A percentile compares a stretch with the other conserved stretches of the same genome.
Conservation (phyloP, 495 filamentous ascomycete genomes). For the Penicillium paradoxum region DNA sequence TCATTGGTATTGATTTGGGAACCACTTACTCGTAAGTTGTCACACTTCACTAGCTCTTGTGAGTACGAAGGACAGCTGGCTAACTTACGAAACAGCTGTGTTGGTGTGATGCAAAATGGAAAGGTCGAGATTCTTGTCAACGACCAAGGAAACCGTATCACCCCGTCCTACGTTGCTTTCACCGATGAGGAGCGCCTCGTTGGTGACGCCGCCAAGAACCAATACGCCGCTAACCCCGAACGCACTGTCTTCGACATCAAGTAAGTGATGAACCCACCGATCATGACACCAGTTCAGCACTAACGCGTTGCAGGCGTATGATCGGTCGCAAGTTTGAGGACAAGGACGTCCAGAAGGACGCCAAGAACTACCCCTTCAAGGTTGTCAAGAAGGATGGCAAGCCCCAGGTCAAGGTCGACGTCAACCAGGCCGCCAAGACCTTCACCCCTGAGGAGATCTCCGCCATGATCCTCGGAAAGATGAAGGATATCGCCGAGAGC, state of each 20-base stretch:
- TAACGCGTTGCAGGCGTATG: constrained; percentile 58
- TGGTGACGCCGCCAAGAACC: constrained; percentile 99
- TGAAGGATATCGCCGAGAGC: constrained; percentile 95
- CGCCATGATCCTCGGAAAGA: constrained; percentile 85
- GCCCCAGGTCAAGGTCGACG: constrained; percentile 72
- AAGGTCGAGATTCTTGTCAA: constrained; percentile 98
- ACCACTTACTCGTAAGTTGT: constrained; percentile 81
- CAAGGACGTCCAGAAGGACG: constrained; percentile 76
- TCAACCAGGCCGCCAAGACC: constrained; percentile 65
- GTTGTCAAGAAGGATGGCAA: constrained; percentile 77
- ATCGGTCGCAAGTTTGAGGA: constrained; percentile 87
- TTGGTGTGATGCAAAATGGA: constrained; percentile 98
- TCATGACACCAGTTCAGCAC: neutral
- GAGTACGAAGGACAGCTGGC: neutral
- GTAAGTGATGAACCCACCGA: constrained; percentile 44
- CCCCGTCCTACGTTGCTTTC: constrained; percentile 96
- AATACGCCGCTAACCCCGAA: constrained; percentile 87
- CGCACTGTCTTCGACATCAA: constrained; percentile 92
- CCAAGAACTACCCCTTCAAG: constrained; percentile 91
- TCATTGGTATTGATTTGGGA: constrained; percentile 95
- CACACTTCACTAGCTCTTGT: neutral
- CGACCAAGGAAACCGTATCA: constrained; percentile 98
- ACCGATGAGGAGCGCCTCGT: constrained; percentile 96
- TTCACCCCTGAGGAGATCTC: constrained; percentile 87
- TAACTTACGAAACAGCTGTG: constrained; percentile 52